phyloP scores from a whole-genome alignment of 345 rosid genomes.

The Hibiscus trionum region DNA sequence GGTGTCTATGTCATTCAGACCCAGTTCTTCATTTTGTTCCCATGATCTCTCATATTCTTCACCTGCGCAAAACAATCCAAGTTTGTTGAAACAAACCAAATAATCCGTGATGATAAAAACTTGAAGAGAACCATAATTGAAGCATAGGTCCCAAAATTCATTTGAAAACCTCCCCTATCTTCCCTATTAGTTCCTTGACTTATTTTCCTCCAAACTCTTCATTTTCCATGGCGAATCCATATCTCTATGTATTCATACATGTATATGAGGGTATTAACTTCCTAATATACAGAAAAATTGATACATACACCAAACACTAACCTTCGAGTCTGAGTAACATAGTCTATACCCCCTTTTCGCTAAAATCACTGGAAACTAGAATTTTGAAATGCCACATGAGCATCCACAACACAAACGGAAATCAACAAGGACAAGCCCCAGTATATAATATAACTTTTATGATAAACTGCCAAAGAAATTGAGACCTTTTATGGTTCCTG shows the following conservation, averaged over 20 bases:
- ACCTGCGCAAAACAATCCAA: conserved; percentile 27
- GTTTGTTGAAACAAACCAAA: background rate
- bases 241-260: background rate
- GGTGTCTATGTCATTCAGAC: conserved; percentile 85
- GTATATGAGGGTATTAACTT: background rate
- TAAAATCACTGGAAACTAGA: background rate
- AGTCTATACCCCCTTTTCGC: background rate
- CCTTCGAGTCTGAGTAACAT: background rate
- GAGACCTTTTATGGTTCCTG: background rate
- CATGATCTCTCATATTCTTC: conserved; percentile 85
- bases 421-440: background rate
- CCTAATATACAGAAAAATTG: background rate
- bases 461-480: background rate
- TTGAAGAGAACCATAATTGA: background rate
- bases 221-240: no score
- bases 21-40: conserved; percentile 94
- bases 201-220: background rate
- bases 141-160: background rate
- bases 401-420: background rate
- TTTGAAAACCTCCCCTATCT: background rate
- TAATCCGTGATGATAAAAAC: background rate
- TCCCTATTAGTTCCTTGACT: no score
- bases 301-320: background rate
- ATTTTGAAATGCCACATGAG: background rate
- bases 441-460: background rate